Evolutionary conservation across 73 alveolate genomes (phyloP), one percentile per base, ranked within the genome.

Genomic region (Stentor roeselii): DNA sequence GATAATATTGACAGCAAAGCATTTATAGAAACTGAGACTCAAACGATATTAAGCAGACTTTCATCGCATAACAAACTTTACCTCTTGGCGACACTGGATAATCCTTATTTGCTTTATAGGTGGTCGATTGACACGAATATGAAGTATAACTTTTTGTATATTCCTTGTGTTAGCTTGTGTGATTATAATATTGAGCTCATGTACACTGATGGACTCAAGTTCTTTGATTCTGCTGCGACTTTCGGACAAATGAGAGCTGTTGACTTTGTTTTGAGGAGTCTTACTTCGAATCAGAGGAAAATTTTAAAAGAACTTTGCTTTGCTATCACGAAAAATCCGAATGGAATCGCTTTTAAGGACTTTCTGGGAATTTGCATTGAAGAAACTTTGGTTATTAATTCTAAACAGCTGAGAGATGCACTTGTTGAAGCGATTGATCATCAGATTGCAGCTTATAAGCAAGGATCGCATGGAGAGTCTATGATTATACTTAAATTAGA

Each of bases 111-210:
- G 1, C 34, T 67, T 14, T 67, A 21, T 32, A 67, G 80, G 34
- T 67, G 80, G 42, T 67, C 80, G 34, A 67, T 67, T 67, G 80
- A 67, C 34, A 2, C 80, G 37, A 67, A 67, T 67, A 67, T 67
- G 21, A 21, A 32, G 34, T 67, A 67, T 2, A 67, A 67, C 34
- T 67, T 67, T 2, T 21, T 67, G 11, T 67, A 67, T 60, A 34
- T 67, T 32, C 80, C 80, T 1, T 21, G 2, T 2, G 2, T 40
- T 67, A 67, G 42, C 0, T 30, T 67, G n/a, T 30, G 14, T 34
- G 41, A 36, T 1, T 67, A 67, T 67, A 30, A 36, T 21, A 40
- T 21, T 21, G 80, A 67, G 80, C 41, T 67, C 14, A 0, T 40
- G 14, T 21, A 27, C 34, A 40, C 34, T 1, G 80, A 67, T 1